phyloP scores from a whole-genome alignment of 495 filamentous ascomycete species.

The Tuber brumale region DNA sequence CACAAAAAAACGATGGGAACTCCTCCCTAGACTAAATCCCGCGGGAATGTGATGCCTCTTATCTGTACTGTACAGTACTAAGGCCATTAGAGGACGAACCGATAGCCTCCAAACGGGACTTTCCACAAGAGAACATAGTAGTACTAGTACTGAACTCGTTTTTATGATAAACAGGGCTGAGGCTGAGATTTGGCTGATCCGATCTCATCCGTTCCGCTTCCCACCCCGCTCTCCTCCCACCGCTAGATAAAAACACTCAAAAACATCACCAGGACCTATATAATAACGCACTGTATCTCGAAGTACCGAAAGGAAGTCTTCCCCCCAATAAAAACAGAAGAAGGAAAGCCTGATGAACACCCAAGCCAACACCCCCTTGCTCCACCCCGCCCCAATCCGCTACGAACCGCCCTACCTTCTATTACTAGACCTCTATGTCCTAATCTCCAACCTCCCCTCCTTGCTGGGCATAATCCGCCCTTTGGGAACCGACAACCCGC shows the following conservation, averaged over 20 bases:
- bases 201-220: neutral
- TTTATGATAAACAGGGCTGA: neutral
- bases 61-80: neutral
- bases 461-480: neutral
- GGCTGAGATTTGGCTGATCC: neutral
- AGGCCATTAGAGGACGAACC: neutral
- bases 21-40: neutral
- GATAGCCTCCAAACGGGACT: neutral
- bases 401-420: neutral
- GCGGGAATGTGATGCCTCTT: neutral
- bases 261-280: neutral
- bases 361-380: neutral
- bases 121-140: neutral
- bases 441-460: neutral
- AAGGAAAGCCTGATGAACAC: neutral
- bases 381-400: conserved; percentile 1
- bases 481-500: neutral
- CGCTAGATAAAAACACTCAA: neutral
- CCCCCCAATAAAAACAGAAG: neutral
- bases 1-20: neutral
- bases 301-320: neutral
- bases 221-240: neutral
- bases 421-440: neutral
- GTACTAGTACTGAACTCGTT: neutral
- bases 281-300: neutral